Evolutionary conservation across 345 rosid genomes (phyloP).

Genomic region (Pelargonium nanum): DNA sequence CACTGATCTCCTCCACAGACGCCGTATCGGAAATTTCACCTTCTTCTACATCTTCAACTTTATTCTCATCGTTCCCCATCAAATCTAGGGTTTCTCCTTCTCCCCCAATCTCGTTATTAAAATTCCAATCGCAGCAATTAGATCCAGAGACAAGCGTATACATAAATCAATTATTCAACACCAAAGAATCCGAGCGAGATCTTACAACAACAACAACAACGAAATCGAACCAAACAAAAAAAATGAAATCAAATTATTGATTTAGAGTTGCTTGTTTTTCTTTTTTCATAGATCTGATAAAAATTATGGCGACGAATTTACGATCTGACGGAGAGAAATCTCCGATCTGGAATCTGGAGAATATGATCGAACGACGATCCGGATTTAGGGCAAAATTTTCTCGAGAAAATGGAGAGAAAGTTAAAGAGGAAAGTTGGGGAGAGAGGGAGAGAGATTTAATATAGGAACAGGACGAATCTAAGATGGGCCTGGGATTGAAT

Average conservation of each 20-base stretch:
- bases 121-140: constrained; percentile 11
- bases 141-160: constrained; percentile 22
- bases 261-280: background rate
- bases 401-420: background rate
- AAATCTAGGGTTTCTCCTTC: constrained; percentile 19
- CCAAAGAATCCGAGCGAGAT: background rate
- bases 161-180: constrained; percentile 1
- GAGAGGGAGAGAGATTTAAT: background rate
- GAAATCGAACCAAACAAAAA: background rate
- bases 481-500: constrained; percentile 22
- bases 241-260: background rate
- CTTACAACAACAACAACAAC: background rate
- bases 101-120: background rate
- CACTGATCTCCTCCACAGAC: constrained; percentile 63
- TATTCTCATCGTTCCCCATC: constrained; percentile 34
- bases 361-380: background rate
- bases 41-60: constrained; percentile 61
- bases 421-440: no score
- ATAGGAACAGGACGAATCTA: constrained; percentile 28
- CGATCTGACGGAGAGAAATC: background rate
- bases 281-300: background rate
- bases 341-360: background rate
- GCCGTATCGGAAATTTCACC: constrained; percentile 78
- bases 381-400: no score
- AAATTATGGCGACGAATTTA: background rate